Conservation (phyloP, 1,284 basidiomycete genomes). For the Cerrena zonata region DNA sequence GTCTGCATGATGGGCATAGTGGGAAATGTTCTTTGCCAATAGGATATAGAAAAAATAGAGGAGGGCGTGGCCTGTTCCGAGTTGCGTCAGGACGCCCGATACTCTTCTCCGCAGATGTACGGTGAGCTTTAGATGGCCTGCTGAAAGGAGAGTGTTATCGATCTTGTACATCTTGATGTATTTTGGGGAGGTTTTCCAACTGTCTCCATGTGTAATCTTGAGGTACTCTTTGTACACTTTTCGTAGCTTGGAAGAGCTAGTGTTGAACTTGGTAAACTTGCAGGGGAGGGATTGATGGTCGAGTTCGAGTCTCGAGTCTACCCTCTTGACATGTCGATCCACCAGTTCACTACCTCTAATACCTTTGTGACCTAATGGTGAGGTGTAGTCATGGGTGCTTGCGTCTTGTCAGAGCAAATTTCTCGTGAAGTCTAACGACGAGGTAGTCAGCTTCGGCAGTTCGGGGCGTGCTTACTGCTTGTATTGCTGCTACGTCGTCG, state of each 20-base stretch:
- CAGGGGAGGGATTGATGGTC: neutral
- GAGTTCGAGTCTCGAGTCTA: constrained; percentile 7
- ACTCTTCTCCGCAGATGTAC: constrained; percentile 9
- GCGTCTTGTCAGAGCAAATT: neutral
- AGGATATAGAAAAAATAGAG: constrained; percentile 22
- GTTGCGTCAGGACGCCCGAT: constrained; percentile 22
- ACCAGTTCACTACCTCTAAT: constrained; percentile 15
- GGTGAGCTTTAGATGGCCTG: neutral
- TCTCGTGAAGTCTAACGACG: constrained; percentile 15
- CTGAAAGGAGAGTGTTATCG: constrained; percentile 12
- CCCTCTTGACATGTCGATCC: constrained; percentile 14
- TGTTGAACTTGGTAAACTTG: neutral
- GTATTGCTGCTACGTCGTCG: constrained; percentile 20
- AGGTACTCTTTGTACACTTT: constrained; percentile 3
- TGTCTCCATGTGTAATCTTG: neutral
- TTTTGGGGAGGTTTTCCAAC: constrained; percentile 11
- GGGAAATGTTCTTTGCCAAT: constrained; percentile 14
- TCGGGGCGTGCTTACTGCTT: constrained; percentile 3
- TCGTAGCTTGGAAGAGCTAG: constrained; percentile 3
- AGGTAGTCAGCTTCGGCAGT: constrained; percentile 16
- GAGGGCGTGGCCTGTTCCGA: constrained; percentile 24
- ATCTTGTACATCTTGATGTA: neutral
- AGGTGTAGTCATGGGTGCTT: constrained; percentile 1
- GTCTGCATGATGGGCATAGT: constrained; percentile 21
- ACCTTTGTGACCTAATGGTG: constrained; percentile 11